Base-by-base conservation (phyloP, 139 green algal genomes). In the Auxenochlorella protothecoides region DNA sequence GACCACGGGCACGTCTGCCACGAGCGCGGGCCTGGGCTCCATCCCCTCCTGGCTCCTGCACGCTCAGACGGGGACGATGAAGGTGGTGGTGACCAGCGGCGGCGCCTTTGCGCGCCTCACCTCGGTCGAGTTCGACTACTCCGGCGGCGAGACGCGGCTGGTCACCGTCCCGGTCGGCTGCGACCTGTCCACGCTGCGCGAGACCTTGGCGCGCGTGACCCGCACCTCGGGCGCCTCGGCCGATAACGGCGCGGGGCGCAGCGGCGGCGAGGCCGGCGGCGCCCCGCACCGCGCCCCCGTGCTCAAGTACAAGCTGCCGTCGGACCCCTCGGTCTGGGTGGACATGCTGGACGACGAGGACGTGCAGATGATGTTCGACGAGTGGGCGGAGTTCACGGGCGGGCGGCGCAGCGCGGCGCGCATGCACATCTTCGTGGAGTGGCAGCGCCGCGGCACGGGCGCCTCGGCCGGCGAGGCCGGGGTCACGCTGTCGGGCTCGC, bases 291-390 rank as follows among this genome's bases (percentile, higher is more conserved):
- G 27, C 78, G 59, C 54, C 7, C 71, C 66, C 12, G 54, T 67
- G 2, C 54, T 90, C 14, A 88, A 84, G 76, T 92, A 90, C 76
- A 84, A 89, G 68, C 80, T 92, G 69, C 87, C 86, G 14, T 63
- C 54, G 51, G 66, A 78, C 65, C 72, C 74, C 66, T 67, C 73
- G 9, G 67, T 83, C 3, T 85, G 87, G 74, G 81, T 91, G 4
- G 87, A 92, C 68, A 59, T 92, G 60, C 27, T 89, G 27, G 83
- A 87, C 44, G 81, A 87, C 62, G 86, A 86, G 6, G 87, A 92
- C 59, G 79, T 90, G 16, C 63, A 71, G 55, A 80, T 87, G 59
- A 92, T 91, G 87, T 89, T 85, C 74, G 87, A 92, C 63, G 87
- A 88, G 74, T 80, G 80, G 65, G 74, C 80, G 14, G 75, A 85